Conservation (phyloP, 306 rosid species). For the Dryas octopetala region DNA sequence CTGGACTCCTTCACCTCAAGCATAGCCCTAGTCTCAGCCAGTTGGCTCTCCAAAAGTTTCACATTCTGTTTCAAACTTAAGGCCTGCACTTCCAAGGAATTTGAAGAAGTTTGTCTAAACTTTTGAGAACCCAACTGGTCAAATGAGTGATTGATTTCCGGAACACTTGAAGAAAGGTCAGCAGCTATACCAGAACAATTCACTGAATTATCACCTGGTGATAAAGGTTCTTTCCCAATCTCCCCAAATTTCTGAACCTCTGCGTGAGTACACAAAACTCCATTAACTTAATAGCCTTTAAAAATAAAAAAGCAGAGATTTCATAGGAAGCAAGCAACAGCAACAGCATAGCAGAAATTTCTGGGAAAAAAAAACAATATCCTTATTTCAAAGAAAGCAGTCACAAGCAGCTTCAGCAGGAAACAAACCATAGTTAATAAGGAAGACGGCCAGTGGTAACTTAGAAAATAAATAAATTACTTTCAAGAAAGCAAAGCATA, state of each 20-base stretch:
- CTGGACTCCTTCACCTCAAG: constrained; percentile 52
- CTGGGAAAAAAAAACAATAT: background rate
- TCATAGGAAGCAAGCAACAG: background rate
- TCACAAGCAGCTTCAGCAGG: constrained; percentile 17
- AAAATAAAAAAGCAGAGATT: constrained; percentile 5
- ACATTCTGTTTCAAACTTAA: constrained; percentile 55
- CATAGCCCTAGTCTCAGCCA: constrained; percentile 46
- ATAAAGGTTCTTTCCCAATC: constrained; percentile 47
- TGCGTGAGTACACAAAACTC: constrained; percentile 38
- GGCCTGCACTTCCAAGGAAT: constrained; percentile 53
- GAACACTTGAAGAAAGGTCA: constrained; percentile 33
- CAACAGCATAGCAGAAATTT: background rate
- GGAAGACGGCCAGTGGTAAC: background rate
- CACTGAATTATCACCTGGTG: constrained; percentile 41
- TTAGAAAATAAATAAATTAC: background rate
- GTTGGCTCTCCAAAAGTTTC: constrained; percentile 47
- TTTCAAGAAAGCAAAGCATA: background rate
- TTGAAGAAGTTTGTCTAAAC: constrained; percentile 37
- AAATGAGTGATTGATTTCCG: constrained; percentile 34
- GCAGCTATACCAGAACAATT: constrained; percentile 42
- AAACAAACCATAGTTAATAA: background rate
- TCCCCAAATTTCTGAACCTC: constrained; percentile 70
- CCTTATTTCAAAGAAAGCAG: background rate
- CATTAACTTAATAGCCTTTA: constrained; percentile 12
- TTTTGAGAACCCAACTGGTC: constrained; percentile 46